Evolutionary conservation across 495 filamentous ascomycete species (phyloP).

Genomic region (Hyphodiscus hymeniophilus): DNA sequence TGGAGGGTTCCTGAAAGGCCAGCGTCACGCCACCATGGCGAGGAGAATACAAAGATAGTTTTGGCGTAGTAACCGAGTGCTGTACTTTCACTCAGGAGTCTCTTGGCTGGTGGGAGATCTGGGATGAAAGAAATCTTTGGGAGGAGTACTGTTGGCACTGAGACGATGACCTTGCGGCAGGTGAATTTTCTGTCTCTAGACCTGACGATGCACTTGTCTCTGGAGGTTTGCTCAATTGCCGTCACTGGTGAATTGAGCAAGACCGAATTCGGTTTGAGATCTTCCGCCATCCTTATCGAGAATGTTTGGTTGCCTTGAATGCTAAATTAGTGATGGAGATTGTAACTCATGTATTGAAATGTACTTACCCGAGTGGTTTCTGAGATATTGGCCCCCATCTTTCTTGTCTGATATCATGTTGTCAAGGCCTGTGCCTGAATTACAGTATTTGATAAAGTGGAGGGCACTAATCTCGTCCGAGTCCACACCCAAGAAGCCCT

Average conservation of each 20-base stretch:
- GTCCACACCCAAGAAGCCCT: slow-evolving; percentile 32
- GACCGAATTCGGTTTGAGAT: slow-evolving; percentile 13
- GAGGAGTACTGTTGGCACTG: slow-evolving; percentile 25
- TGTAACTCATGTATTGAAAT: neutral
- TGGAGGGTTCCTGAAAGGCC: slow-evolving; percentile 29
- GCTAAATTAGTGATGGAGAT: neutral
- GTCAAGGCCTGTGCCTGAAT: slow-evolving; percentile 31
- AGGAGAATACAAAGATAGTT: slow-evolving; percentile 26
- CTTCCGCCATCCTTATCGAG: slow-evolving; percentile 18
- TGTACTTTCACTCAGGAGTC: slow-evolving; percentile 10
- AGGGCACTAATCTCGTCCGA: slow-evolving; percentile 33
- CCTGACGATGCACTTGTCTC: slow-evolving; percentile 1
- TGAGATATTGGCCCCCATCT: slow-evolving; percentile 35
- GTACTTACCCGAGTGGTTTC: slow-evolving; percentile 10
- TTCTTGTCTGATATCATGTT: slow-evolving; percentile 31
- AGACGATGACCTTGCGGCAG: slow-evolving; percentile 28
- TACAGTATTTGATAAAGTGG: slow-evolving; percentile 42
- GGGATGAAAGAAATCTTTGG: slow-evolving; percentile 27
- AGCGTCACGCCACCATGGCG: slow-evolving; percentile 32
- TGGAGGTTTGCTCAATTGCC: slow-evolving; percentile 3
- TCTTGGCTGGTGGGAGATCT: slow-evolving; percentile 19
- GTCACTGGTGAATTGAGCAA: slow-evolving; percentile 21
- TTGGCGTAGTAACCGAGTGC: slow-evolving; percentile 30
- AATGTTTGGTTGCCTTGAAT: slow-evolving; percentile 27
- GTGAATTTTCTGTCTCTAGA: slow-evolving; percentile 10